Base-by-base conservation (phyloP, 2,329 filamentous ascomycete genomes). In the Pyrenophora graminea region DNA sequence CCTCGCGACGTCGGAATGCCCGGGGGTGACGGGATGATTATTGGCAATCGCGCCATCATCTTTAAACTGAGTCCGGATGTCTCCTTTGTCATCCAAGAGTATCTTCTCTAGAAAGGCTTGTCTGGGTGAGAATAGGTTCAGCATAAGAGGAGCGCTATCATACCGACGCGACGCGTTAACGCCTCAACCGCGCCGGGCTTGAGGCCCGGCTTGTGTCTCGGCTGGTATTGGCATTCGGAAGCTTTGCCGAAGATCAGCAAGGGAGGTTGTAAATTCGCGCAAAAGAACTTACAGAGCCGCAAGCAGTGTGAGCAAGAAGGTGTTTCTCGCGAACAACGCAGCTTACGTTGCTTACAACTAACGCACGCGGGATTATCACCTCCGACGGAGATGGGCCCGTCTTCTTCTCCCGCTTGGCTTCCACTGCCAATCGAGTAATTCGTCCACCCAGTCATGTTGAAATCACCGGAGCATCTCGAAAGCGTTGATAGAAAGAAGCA, bases 181-280 rank as follows among this genome's bases (percentile, higher is more conserved):
- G 64, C 68, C 42, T 71, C 68, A 17, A 71, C 58, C 9, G 68
- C 68, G 9, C 68, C 68, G 12, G 67, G 63, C 45, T 71, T 70
- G 15, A 71, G 51, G 1, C 68, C 68, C 6, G 68, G 68, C 49
- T 70, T 71, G 31, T 70, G 67, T 48, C 68, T 71, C 21, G 68
- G 62, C 19, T 61, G 60, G 37, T 71, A 71, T 4, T 64, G 53
- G 39, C 68, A 70, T 18, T 64, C 61, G 4, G 67, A 65, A 3
- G 61, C 68, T 71, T 25, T 15, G 21, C 8, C 7, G 32, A 39
- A 36, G 17, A 50, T 64, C 49, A 66, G 58, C 36, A 39, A 51
- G 10, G 32, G 12, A 39, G 25, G 13, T 7, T 10, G 12, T 33
- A 15, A 44, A 25, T 15, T 25, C 12, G n/a, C 34, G 18, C 8